A percentile compares a stretch with the other conserved stretches of the same genome.
These are phyloP conservation scores for Chloranthus sessilifolius DNA, from an alignment of 164 flowering plant genomes.

Conservation along the genomic window DNA sequence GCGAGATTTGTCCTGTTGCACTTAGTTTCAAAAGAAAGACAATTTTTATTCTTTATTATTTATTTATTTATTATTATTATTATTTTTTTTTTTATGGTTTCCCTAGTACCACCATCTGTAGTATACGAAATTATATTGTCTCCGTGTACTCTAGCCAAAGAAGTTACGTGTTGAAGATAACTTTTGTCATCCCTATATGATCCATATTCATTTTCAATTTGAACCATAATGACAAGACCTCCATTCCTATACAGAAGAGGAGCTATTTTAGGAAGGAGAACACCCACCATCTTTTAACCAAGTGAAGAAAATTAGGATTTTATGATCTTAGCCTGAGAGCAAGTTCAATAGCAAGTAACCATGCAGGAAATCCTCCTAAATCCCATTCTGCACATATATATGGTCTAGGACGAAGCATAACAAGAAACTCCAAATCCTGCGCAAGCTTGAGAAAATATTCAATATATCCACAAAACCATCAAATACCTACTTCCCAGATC, in stretches of 20 bases:
- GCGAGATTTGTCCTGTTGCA: too few species aligned
- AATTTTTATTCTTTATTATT: too few species aligned
- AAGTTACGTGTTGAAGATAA: slow-evolving; percentile 70
- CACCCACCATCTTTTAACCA: slow-evolving; percentile 85
- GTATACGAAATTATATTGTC: slow-evolving; percentile 74
- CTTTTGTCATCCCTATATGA: slow-evolving; percentile 85
- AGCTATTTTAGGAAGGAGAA: slow-evolving; percentile 64
- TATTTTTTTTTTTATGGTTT: slow-evolving; percentile 75
- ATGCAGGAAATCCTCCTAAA: slow-evolving; percentile 92
- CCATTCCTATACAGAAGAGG: slow-evolving; percentile 82
- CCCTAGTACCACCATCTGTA: slow-evolving; percentile 89
- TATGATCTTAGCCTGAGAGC: slow-evolving; percentile 75
- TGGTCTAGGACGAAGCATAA: slow-evolving; percentile 96
- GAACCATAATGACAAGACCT: slow-evolving; percentile 95
- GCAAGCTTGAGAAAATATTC: slow-evolving; percentile 68
- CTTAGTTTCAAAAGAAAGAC: too few species aligned
- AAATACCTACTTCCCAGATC: slow-evolving; percentile 54
- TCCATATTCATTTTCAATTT: slow-evolving; percentile 97
- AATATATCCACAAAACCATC: slow-evolving; percentile 80
- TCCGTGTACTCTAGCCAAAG: slow-evolving; percentile 62
- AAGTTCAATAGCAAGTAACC: slow-evolving; percentile 80
- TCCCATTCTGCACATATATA: slow-evolving; percentile 99
- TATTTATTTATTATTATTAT: too few species aligned
- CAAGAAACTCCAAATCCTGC: slow-evolving; percentile 72
- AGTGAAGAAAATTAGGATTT: slow-evolving; percentile 61